Base-by-base conservation (phyloP, 192 early-diverging fungal genomes). In the Backusella australiensis region DNA sequence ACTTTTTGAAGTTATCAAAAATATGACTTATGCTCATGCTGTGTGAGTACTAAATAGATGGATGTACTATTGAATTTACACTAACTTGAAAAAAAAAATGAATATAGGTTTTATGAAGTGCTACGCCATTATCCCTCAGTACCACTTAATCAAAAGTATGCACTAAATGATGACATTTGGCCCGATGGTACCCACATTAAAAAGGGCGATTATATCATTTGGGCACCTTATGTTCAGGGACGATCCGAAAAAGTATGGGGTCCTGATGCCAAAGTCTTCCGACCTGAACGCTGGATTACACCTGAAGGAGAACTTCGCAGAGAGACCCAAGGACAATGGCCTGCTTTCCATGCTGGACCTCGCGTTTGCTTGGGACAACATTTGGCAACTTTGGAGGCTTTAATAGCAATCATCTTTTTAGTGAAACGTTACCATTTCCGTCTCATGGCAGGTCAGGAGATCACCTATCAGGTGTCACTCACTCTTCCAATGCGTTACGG, bases 61-160 rank as follows among this genome's bases (percentile, higher is more conserved):
- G 5, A 44, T 46, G 14, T 6, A 34, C 23, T 1, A 11, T 88
- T 3, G 82, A 85, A 23, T 89, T 92, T 71, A 67, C 75, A 29
- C 38, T 39, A 15, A 71, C 44, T 21, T 34, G 6, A 19, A 19
- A 17, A 4, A 21, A 21, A 41, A 75, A 17, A 38, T 12, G 17
- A n/a, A 65, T 38, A 41, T 35, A 78, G 59, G 17, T 79, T 80
- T 34, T 78, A 53, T 35, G 93, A 94, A 82, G 80, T 86, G 11
- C 73, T 93, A 29, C 84, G 93, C 12, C 77, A 92, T 17, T 86
- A 91, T 78, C 92, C 93, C 36, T 81, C 87, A 34, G 91, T 94
- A 9, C 93, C 92, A 14, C 41, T 42, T 1, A 86, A 92, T 56
- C 42, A 78, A 21, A 92, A 92, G 78, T 75, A 80, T 26, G 85